These are phyloP conservation scores for Candida silvicultrix DNA, from an alignment of 805 yeast genomes.

Conservation along the genomic window DNA sequence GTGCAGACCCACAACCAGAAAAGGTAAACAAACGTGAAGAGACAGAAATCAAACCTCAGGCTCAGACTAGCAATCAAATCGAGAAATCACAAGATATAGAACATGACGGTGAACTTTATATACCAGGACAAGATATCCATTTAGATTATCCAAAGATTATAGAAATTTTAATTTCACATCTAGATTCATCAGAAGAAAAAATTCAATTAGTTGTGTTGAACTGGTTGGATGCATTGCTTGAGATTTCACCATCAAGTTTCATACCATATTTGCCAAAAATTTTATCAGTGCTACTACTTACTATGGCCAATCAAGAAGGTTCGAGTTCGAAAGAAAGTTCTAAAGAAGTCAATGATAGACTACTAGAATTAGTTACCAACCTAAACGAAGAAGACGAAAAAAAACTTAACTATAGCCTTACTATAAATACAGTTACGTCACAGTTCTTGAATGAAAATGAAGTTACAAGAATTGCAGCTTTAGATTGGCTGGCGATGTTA, in stretches of 20 bases:
- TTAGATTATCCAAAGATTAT: conserved; percentile 77
- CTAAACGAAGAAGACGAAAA: conserved; percentile 22
- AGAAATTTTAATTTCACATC: conserved; percentile 72
- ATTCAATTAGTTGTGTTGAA: conserved; percentile 73
- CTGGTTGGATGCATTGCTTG: conserved; percentile 75
- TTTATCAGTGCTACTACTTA: conserved; percentile 58
- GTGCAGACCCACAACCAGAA: background rate
- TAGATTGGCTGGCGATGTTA: conserved; percentile 85
- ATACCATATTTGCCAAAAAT: conserved; percentile 70
- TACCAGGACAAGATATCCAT: conserved; percentile 76
- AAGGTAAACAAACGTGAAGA: conserved; percentile 23
- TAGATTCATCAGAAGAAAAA: conserved; percentile 62
- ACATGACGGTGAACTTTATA: conserved; percentile 48
- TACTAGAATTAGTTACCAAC: conserved; percentile 40
- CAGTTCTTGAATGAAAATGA: conserved; percentile 76
- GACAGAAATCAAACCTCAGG: conserved; percentile 19
- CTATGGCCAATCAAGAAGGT: conserved; percentile 41
- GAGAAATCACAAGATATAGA: conserved; percentile 18
- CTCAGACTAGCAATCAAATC: background rate
- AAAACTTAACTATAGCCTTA: conserved; percentile 44
- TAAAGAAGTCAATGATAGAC: conserved; percentile 45
- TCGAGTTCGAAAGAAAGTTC: conserved; percentile 48
- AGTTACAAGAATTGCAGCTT: conserved; percentile 71
- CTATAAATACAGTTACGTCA: conserved; percentile 63
- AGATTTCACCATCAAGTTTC: conserved; percentile 70